Base-by-base conservation (phyloP, 129 eudicot genomes). In the Oenanthe sinensis region DNA sequence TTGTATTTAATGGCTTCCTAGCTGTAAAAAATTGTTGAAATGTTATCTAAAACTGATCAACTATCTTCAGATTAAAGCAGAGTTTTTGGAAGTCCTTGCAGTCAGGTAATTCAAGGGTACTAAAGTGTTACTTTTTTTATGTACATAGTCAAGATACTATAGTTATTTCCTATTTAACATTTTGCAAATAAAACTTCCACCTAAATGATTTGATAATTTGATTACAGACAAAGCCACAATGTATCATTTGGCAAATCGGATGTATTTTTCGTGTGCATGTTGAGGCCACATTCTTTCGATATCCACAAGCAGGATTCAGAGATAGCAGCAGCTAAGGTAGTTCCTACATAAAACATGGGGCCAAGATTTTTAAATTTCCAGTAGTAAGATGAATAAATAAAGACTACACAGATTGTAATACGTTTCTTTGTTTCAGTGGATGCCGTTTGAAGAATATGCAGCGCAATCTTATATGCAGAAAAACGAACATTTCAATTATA, bases 81-180 rank as follows among this genome's bases (percentile, higher is more conserved):
- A 88, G 75, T 86, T 86, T 76, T 26, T 88, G 48, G 92, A 88
- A 78, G 79, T 86, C 46, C 90, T 88, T 44, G 90, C 88, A 78
- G 82, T 86, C 83, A 88, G 91, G 91, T 87, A 70, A 63, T 50
- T 46, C 26, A 67, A 8, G 9, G 36, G 20, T 0, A 47, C 20
- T 48, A 28, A 14, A 26, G 9, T 65, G 8, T 33, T 0, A 26
- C 8, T 0, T 33, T 15, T 11, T 62, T 71, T 44, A 68, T 3
- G 4, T 62, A 2, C 14, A 3, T 4, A 49, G 20, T 49, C 2
- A 16, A 3, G 55, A 3, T 49, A 1, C 5, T 52, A 4, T 6
- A 49, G 42, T 52, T 14, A 4, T 52, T 19, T 3, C 68, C 1
- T n/a, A 3, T 60, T 24, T 13, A 60, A 8, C 36, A 60, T n/a